phyloP scores from a whole-genome alignment of 768 basidiomycete genomes.

The Lactarius trivialis region DNA sequence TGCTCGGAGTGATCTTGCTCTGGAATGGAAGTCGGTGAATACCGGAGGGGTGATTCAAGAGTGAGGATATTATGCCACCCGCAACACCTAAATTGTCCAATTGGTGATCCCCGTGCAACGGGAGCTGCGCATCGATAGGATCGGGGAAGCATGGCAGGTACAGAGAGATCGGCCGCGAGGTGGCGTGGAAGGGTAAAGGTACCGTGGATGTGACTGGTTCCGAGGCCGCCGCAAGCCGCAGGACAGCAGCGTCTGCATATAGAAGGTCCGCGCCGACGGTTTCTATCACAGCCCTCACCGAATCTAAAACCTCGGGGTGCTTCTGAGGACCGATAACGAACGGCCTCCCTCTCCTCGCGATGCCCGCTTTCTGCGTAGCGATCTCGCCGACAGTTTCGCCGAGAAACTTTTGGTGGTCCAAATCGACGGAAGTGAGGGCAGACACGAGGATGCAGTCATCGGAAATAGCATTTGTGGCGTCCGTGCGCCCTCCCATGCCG shows the following conservation, averaged over 20 bases:
- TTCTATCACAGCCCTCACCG: constrained; percentile 39
- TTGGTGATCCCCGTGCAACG: constrained; percentile 79
- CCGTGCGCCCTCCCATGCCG: constrained; percentile 87
- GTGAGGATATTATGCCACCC: constrained; percentile 49
- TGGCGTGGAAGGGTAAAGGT: constrained; percentile 26
- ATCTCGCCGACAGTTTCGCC: constrained; percentile 72
- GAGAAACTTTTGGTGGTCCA: constrained; percentile 91
- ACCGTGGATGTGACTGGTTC: constrained; percentile 31
- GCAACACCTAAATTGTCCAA: constrained; percentile 76
- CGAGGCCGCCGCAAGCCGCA: constrained; percentile 28
- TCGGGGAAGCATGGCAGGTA: constrained; percentile 39
- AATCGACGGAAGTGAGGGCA: constrained; percentile 79
- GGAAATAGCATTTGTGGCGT: constrained; percentile 89
- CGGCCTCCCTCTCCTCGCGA: constrained; percentile 54
- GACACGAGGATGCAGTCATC: constrained; percentile 63
- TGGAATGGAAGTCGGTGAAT: constrained; percentile 20
- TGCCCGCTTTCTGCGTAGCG: constrained; percentile 76
- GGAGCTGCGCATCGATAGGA: constrained; percentile 45
- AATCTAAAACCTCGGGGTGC: constrained; percentile 41
- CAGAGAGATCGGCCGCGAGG: constrained; percentile 39
- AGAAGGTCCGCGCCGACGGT: constrained; percentile 36
- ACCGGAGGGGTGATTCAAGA: constrained; percentile 40
- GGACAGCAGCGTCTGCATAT: constrained; percentile 30
- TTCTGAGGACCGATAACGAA: constrained; percentile 65
- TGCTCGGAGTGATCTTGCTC: constrained; percentile 40